phyloP scores from a whole-genome alignment of 495 filamentous ascomycete species.

The Monascus purpureus region DNA sequence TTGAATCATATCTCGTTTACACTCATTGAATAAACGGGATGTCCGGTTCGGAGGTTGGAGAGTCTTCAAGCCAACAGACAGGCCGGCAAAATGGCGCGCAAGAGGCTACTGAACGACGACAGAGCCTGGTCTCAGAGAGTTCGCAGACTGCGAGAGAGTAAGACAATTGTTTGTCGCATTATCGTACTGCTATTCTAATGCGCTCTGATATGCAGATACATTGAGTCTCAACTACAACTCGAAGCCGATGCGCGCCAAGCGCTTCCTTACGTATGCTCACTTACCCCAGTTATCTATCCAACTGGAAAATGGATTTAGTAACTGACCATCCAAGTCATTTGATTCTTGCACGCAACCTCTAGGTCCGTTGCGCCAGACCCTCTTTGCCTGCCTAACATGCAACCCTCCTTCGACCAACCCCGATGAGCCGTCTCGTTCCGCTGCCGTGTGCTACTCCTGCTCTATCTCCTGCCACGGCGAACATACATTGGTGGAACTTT shows the following conservation, averaged over 20 bases:
- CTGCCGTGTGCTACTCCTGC: slow-evolving; percentile 90
- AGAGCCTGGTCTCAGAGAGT: slow-evolving; percentile 49
- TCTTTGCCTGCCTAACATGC: slow-evolving; percentile 89
- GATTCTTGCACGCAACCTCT: slow-evolving; percentile 81
- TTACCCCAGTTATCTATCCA: no score
- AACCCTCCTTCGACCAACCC: slow-evolving; percentile 57
- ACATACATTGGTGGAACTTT: slow-evolving; percentile 89
- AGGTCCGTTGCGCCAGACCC: slow-evolving; percentile 68
- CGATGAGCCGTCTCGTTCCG: slow-evolving; percentile 51
- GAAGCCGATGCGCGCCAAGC: slow-evolving; percentile 91
- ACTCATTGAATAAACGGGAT: slow-evolving; percentile 1
- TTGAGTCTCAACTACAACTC: slow-evolving; percentile 75
- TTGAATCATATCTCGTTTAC: background rate
- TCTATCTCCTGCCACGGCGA: slow-evolving; percentile 94
- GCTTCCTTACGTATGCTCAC: slow-evolving; percentile 76
- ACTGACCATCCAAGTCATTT: slow-evolving; percentile 49
- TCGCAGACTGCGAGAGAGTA: slow-evolving; percentile 87
- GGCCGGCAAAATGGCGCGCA: slow-evolving; percentile 6
- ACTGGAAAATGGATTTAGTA: no score
- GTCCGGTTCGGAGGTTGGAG: slow-evolving; percentile 3
- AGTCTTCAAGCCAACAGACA: background rate
- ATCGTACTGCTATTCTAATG: background rate
- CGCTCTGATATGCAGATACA: slow-evolving; percentile 43
- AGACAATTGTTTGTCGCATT: slow-evolving; percentile 6
- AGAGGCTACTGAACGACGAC: slow-evolving; percentile 14